A percentile compares a stretch with the other conserved stretches of the same genome.
Conservation (phyloP, 2,329 filamentous ascomycete genomes). For the Ophiostoma himal-ulmi region DNA sequence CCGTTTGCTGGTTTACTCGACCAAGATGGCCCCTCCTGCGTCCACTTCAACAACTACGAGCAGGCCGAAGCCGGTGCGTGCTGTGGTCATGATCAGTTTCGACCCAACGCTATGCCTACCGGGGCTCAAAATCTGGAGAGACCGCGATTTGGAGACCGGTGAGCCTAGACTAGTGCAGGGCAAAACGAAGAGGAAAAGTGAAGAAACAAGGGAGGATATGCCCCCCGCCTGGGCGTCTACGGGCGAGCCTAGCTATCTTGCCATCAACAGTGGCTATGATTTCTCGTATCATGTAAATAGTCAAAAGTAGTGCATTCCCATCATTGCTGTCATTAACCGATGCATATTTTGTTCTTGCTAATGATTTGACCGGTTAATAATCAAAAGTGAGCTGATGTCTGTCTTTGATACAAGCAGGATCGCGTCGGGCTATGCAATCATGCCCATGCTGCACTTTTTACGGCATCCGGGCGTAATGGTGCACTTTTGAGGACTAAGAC, state of each 20-base stretch:
- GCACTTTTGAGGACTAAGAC: too few relatives aligned
- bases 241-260: background rate
- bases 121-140: slow-evolving; percentile 17
- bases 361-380: too few relatives aligned
- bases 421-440: too few relatives aligned
- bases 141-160: too few relatives aligned
- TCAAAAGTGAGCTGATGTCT: too few relatives aligned
- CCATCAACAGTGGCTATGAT: background rate
- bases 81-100: slow-evolving; percentile 41
- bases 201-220: background rate
- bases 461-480: too few relatives aligned
- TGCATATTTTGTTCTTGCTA: too few relatives aligned
- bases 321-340: background rate
- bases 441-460: too few relatives aligned
- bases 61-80: slow-evolving; percentile 25
- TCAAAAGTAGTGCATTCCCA: background rate
- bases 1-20: slow-evolving; percentile 43
- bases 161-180: background rate
- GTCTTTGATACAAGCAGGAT: too few relatives aligned
- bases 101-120: slow-evolving; percentile 32
- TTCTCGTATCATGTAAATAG: background rate
- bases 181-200: background rate
- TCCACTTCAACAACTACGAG: slow-evolving; percentile 5
- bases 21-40: slow-evolving; percentile 10
- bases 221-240: background rate